Conservation (phyloP, 371 early-diverging fungal genomes). For the Nematocida sp. region DNA sequence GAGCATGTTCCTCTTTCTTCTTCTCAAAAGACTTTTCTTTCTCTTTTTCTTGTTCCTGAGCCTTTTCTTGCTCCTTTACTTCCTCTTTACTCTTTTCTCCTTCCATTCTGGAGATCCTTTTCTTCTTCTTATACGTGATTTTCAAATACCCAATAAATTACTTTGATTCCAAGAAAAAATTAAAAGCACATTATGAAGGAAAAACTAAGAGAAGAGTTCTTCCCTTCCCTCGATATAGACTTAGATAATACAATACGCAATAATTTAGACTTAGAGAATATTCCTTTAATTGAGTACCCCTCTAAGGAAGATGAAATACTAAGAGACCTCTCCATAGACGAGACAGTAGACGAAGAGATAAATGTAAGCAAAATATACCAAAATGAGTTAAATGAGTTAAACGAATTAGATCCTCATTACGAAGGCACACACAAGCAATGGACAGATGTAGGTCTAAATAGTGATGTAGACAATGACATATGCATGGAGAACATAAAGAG, state of each 20-base stretch:
- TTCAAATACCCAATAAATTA: too few relatives aligned
- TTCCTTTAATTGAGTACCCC: slow-evolving; percentile 45
- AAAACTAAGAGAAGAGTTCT: too few relatives aligned
- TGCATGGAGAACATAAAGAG: slow-evolving; percentile 52
- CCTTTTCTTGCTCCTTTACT: neutral
- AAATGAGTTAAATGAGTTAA: slow-evolving; percentile 47
- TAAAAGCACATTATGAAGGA: too few relatives aligned
- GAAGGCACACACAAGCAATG: neutral
- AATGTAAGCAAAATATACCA: slow-evolving; percentile 51
- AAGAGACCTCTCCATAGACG: slow-evolving; percentile 16
- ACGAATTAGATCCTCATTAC: too few relatives aligned
- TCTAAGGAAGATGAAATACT: slow-evolving; percentile 39
- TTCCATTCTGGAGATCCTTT: too few relatives aligned
- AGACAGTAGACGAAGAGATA: slow-evolving; percentile 31
- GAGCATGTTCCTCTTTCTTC: neutral
- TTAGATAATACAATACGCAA: too few relatives aligned
- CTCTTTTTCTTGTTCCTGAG: neutral
- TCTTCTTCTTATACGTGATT: too few relatives aligned
- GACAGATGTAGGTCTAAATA: slow-evolving; percentile 18
- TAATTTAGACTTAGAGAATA: slow-evolving; percentile 32
- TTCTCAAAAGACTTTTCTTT: too few relatives aligned
- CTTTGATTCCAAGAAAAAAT: too few relatives aligned
- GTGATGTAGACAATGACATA: slow-evolving; percentile 54
- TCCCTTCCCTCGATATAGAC: too few relatives aligned
- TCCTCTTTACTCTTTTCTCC: too few relatives aligned